These are phyloP conservation scores for Plantago ovata DNA, from an alignment of 257 asterid genomes.

Conservation along the genomic window DNA sequence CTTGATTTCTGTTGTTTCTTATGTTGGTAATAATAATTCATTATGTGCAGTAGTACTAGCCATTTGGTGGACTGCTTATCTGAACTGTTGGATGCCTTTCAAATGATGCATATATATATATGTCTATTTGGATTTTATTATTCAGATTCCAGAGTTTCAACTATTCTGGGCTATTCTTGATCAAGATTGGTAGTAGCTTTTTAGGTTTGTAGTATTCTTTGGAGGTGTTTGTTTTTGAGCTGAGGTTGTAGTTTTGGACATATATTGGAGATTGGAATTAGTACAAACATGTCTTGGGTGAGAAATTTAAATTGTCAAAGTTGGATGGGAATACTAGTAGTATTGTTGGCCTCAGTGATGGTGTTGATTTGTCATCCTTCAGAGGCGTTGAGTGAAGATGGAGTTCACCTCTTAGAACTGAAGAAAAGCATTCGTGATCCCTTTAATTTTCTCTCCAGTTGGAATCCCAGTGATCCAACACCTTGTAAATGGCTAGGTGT, in stretches of 20 bases:
- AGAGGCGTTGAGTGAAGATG: constrained; percentile 62
- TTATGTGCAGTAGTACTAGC: constrained; percentile 32
- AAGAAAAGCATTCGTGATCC: constrained; percentile 59
- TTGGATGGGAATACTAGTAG: constrained; percentile 25
- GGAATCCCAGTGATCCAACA: constrained; percentile 64
- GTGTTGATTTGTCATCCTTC: constrained; percentile 28
- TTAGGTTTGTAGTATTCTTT: neutral
- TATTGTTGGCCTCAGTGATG: constrained; percentile 28
- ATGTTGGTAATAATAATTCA: constrained; percentile 14
- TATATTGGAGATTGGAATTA: constrained; percentile 12
- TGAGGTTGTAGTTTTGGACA: neutral
- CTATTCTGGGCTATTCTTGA: constrained; percentile 18
- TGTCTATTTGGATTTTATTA: constrained; percentile 17
- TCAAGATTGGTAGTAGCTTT: constrained; percentile 26
- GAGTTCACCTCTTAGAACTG: constrained; percentile 53
- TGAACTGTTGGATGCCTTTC: constrained; percentile 25
- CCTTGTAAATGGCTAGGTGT: constrained; percentile 89
- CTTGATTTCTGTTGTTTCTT: constrained; percentile 20
- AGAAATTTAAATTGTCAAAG: constrained; percentile 33
- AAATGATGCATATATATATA: constrained; percentile 15
- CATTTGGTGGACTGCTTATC: constrained; percentile 24
- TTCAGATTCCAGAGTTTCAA: constrained; percentile 17
- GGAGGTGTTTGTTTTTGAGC: no score
- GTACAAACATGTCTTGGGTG: constrained; percentile 37
- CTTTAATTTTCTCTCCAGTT: constrained; percentile 36